Evolutionary conservation across 805 yeast genomes (phyloP), one percentile per base, ranked within the genome.

Genomic region (Kregervanrija delftensis): DNA sequence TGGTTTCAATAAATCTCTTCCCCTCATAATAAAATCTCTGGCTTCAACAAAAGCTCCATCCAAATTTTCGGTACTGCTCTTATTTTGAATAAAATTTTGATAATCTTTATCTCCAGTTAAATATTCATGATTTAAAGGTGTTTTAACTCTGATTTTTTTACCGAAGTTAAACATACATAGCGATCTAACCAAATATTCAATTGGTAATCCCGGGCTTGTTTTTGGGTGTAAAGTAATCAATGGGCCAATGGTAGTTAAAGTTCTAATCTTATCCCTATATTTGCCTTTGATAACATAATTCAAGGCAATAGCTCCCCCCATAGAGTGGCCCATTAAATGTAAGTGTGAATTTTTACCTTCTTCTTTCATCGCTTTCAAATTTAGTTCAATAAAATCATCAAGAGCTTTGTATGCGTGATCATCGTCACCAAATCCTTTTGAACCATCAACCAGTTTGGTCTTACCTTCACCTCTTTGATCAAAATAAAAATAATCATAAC

Each of bases 391-490:
- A 59, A 85, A 74, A 54, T 67, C 74, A 44, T 82, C 79, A 52
- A 85, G 65, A 57, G 81, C 90, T 22, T 71, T 67, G 55, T 76
- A 79, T 1, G 77, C 74, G 48, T 73, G 74, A 39, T 50, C 53
- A 47, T 83, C 89, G 54, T 76, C 68, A 1, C 86, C 77, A 22
- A 61, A 58, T 9, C 90, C 91, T 39, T 69, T 66, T 6, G 63
- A 56, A 31, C 72, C 69, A 22, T 78, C 79, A 9, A 40, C 38
- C 1, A 74, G 72, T 1, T 79, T 71, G 0, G 90, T 83, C 42
- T 66, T 71, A 2, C 90, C 90, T 8, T 87, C 77, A 1, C 93
- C 95, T 57, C 90, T 68, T 61, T 84, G 91, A 59, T 81, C 88
- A 60, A 76, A 86, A 56, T 76, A 75, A 58, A 80, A 83, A 0